Evolutionary conservation across 805 yeast species (phyloP).

Genomic region (Suhomyces sp.): DNA sequence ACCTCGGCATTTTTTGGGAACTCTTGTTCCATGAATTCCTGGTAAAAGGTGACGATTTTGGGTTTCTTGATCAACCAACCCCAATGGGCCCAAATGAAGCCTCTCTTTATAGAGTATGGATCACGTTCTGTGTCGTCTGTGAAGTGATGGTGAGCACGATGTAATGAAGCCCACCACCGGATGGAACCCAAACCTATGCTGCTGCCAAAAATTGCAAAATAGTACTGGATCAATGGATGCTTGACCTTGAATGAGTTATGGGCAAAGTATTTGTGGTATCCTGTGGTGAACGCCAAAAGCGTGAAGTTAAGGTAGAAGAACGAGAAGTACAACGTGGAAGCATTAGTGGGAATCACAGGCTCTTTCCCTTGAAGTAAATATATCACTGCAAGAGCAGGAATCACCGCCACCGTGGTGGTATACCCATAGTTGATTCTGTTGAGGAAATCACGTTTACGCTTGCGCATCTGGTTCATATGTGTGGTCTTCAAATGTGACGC

Average conservation of each 20-base stretch:
- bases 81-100: conserved; percentile 78
- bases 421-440: conserved; percentile 37
- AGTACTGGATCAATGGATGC: conserved; percentile 37
- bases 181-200: conserved; percentile 77
- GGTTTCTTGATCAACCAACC: conserved; percentile 83
- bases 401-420: conserved; percentile 31
- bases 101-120: conserved; percentile 82
- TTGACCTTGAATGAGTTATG: conserved; percentile 37
- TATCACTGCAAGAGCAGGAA: conserved; percentile 30
- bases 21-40: conserved; percentile 37
- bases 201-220: conserved; percentile 61
- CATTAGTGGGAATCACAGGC: conserved; percentile 27
- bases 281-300: conserved; percentile 40
- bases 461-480: conserved; percentile 34
- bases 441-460: conserved; percentile 35
- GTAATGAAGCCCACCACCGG: conserved; percentile 78
- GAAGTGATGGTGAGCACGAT: conserved; percentile 86
- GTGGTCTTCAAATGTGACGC: conserved; percentile 27
- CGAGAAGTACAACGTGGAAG: conserved; percentile 29
- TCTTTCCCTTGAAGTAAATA: conserved; percentile 22
- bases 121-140: conserved; percentile 83
- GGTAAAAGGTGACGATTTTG: conserved; percentile 30
- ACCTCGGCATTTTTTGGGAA: conserved; percentile 22
- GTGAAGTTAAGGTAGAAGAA: conserved; percentile 35
- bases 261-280: conserved; percentile 44